Conservation (phyloP, 2,329 filamentous ascomycete genomes). For the Pseudogymnoascus sp. region DNA sequence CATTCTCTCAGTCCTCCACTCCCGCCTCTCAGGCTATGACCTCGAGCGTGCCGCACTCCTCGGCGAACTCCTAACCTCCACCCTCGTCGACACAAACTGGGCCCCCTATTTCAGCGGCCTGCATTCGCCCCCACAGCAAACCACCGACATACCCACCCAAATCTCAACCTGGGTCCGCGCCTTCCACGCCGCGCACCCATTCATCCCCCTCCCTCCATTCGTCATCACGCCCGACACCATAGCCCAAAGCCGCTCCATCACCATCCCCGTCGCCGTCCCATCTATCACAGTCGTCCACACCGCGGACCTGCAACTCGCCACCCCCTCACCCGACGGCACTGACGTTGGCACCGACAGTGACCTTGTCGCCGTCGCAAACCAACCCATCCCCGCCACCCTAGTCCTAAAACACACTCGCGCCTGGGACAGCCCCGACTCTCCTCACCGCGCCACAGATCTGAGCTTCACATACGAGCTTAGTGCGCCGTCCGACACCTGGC, state of each 20-base stretch:
- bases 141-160: slow-evolving; percentile 18
- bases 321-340: slow-evolving; percentile 18
- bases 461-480: slow-evolving; percentile 80
- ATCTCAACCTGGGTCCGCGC: slow-evolving; percentile 19
- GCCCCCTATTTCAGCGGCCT: slow-evolving; percentile 41
- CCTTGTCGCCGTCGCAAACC: slow-evolving; percentile 47
- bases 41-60: slow-evolving; percentile 49
- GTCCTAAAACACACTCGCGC: slow-evolving; percentile 52
- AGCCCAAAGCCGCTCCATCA: slow-evolving; percentile 53
- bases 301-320: slow-evolving; percentile 50
- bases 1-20: slow-evolving; percentile 37
- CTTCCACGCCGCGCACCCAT: slow-evolving; percentile 18
- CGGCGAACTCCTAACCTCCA: slow-evolving; percentile 40
- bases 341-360: slow-evolving; percentile 26
- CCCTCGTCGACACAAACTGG: slow-evolving; percentile 41
- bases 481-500: slow-evolving; percentile 67
- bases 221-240: slow-evolving; percentile 19
- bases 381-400: slow-evolving; percentile 55
- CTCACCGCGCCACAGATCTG: slow-evolving; percentile 36
- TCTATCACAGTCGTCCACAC: slow-evolving; percentile 76
- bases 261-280: slow-evolving; percentile 85
- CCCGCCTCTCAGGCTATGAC: slow-evolving; percentile 39
- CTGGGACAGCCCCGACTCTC: slow-evolving; percentile 45
- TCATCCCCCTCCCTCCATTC: slow-evolving; percentile 19
- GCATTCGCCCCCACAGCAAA: slow-evolving; percentile 12